Conservation (phyloP, 2,329 filamentous ascomycete genomes). For the Ophiocordyceps polyrhachis-furcata region DNA sequence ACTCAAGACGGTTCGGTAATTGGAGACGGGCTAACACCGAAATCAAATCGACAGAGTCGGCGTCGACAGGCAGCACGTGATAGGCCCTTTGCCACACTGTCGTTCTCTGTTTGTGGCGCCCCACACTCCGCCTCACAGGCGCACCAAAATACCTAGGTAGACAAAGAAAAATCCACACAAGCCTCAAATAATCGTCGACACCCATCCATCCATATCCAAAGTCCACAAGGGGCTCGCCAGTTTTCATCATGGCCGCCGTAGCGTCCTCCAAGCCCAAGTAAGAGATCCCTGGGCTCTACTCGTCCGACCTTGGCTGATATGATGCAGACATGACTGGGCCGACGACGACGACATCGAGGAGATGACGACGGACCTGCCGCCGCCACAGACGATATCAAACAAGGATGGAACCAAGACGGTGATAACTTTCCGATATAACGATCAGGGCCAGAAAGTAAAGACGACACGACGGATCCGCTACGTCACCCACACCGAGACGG, state of each 20-base stretch:
- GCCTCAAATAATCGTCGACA: neutral
- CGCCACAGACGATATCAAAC: slow-evolving; percentile 80
- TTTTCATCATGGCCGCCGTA: slow-evolving; percentile 19
- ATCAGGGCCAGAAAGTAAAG: slow-evolving; percentile 90
- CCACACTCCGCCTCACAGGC: neutral
- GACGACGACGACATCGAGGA: slow-evolving; percentile 85
- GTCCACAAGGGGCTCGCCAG: neutral
- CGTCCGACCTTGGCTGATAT: slow-evolving; percentile 11
- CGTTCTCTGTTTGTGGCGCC: neutral
- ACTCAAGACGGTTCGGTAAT: neutral
- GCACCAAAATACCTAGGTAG: neutral
- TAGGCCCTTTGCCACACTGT: neutral
- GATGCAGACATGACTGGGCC: slow-evolving; percentile 62
- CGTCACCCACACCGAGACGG: slow-evolving; percentile 75
- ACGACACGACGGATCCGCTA: slow-evolving; percentile 90
- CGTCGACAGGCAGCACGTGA: neutral
- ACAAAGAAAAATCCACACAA: neutral
- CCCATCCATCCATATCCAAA: neutral
- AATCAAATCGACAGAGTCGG: neutral
- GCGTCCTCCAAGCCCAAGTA: slow-evolving; percentile 22
- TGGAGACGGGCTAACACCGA: neutral
- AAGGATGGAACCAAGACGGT: slow-evolving; percentile 97
- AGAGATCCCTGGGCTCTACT: slow-evolving; percentile 4
- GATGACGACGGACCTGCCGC: slow-evolving; percentile 50
- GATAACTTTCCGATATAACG: slow-evolving; percentile 76